Evolutionary conservation across 805 yeast species (phyloP), one percentile per base, ranked within the genome.

Genomic region (Isabelozyma pseudorhagii): DNA sequence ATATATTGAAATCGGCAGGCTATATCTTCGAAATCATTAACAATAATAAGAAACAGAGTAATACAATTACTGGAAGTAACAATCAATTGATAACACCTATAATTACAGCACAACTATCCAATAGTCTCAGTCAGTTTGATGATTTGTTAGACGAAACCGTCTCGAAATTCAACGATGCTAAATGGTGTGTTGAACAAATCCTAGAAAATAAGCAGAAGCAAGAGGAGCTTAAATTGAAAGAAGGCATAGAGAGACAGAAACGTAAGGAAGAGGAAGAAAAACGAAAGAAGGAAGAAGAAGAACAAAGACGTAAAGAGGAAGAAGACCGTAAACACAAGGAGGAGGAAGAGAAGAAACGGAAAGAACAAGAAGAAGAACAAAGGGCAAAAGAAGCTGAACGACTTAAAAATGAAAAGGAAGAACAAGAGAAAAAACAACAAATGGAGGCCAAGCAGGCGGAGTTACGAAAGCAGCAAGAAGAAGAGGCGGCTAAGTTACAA

Each of bases 131-230:
- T 40, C 66, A 65, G 43, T 73, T 74, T 50, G 78, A 74, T 51
- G 74, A 64, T 48, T 64, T 72, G 29, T 61, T 74, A n/a, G 79
- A 74, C 53, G 78, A 74, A 7, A 69, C 77, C 2, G 61, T 68
- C 9, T 51, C 64, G 47, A 72, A 72, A 53, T 68, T 74, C 52
- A 73, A 72, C 54, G 78, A 74, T 46, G 71, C 76, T 2, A 59
- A 63, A 38, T 74, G 79, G 79, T 74, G 78, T 49, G 59, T 74
- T 4, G 77, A 67, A 48, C 72, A 67, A 50, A 73, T 74, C 46
- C 57, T 73, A 31, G 76, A 74, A 54, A 72, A 64, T 57, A 69
- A 66, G 54, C 76, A 71, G 54, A 63, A 64, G 42, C 75, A 72
- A 52, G 76, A 72, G 52, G 76, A 72, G 54, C 47, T 67, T 55